phyloP scores from a whole-genome alignment of 176 grass and related monocot species.

The Oryza brachyantha region DNA sequence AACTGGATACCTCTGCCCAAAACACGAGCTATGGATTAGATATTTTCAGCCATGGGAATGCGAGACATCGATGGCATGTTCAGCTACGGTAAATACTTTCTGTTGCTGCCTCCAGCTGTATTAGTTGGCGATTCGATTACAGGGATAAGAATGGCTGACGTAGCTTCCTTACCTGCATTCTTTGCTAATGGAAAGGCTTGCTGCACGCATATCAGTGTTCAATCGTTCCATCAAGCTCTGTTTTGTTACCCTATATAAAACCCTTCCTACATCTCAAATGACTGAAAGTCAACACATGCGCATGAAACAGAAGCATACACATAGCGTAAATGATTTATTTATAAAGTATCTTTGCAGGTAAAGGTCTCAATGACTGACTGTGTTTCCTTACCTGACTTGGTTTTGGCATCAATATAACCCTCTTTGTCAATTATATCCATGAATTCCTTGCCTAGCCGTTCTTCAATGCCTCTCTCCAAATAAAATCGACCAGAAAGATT shows the following conservation, averaged over 20 bases:
- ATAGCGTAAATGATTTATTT: not conserved
- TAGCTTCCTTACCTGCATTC: slow-evolving; percentile 65
- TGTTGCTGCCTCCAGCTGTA: not conserved
- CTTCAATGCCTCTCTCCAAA: slow-evolving; percentile 71
- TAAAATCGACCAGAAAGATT: slow-evolving; percentile 85
- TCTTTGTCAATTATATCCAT: slow-evolving; percentile 70
- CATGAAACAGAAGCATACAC: not conserved
- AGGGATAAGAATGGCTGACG: not conserved
- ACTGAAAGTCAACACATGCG: not conserved
- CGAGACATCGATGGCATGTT: not conserved
- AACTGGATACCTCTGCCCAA: not conserved
- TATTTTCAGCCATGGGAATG: not conserved
- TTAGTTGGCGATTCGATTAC: not conserved
- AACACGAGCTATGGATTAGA: not conserved
- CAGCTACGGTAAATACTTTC: not conserved
- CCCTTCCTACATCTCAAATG: slow-evolving; percentile 35
- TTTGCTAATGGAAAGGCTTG: slow-evolving; percentile 65
- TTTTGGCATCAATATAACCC: slow-evolving; percentile 66
- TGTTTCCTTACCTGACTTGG: slow-evolving; percentile 51
- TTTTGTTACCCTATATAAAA: slow-evolving; percentile 63
- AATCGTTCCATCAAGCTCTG: slow-evolving; percentile 83
- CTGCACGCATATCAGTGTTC: slow-evolving; percentile 62
- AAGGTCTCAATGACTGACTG: not conserved
- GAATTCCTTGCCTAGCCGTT: slow-evolving; percentile 67
- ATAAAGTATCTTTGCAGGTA: not conserved